Percentiles rank a stretch among this genome's conserved stretches.
Conservation (phyloP, 1,284 basidiomycete genomes). For the Malassezia restricta region DNA sequence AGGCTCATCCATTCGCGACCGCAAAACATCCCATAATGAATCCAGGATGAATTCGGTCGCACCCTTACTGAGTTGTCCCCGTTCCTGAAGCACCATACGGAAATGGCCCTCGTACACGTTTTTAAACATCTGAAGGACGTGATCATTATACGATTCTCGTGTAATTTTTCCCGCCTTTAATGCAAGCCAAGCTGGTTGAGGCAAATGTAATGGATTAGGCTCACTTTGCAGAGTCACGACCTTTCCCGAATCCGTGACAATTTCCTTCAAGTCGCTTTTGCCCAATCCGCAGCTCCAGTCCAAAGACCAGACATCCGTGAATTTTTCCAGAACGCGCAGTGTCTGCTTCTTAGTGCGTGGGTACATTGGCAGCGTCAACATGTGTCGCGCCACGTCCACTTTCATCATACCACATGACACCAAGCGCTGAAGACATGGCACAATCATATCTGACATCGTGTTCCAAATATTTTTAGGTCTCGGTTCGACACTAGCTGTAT, state of each 20-base stretch:
- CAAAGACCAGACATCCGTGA: conserved; percentile 45
- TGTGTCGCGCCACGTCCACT: conserved; percentile 45
- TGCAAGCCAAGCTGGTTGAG: conserved; percentile 47
- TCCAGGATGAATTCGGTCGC: conserved; percentile 47
- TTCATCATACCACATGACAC: conserved; percentile 48
- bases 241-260: neutral
- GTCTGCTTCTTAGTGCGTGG: conserved; percentile 46
- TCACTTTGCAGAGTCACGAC: conserved; percentile 19
- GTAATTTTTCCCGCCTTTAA: conserved; percentile 44
- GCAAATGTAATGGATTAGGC: conserved; percentile 32
- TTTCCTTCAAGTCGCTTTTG: conserved; percentile 16
- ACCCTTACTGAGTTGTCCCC: conserved; percentile 44
- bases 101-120: conserved; percentile 48
- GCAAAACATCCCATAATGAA: conserved; percentile 46
- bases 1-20: conserved; percentile 19
- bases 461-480: conserved; percentile 42
- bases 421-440: conserved; percentile 47
- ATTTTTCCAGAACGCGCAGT: conserved; percentile 42
- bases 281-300: conserved; percentile 44
- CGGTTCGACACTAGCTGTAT: neutral
- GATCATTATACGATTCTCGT: conserved; percentile 44
- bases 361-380: conserved; percentile 46
- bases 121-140: conserved; percentile 45
- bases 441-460: conserved; percentile 43
- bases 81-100: conserved; percentile 43